These are phyloP conservation scores for Coemansia aciculifera DNA, from an alignment of 192 early-diverging fungal genomes.

Conservation along the genomic window DNA sequence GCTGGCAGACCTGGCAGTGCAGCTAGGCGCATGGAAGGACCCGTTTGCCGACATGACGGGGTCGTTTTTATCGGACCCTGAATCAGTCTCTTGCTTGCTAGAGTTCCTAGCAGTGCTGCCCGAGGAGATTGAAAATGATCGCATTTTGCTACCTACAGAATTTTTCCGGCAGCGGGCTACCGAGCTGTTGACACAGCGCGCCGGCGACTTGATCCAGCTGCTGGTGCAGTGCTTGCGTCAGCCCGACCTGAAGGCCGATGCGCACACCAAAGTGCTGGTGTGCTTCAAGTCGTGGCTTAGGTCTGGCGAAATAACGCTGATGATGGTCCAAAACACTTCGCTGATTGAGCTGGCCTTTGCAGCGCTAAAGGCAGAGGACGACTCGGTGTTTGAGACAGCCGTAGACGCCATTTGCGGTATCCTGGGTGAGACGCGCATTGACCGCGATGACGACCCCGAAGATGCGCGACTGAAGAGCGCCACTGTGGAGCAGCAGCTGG, in stretches of 20 bases:
- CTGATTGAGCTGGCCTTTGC: slow-evolving; percentile 73
- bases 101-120: slow-evolving; percentile 86
- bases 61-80: slow-evolving; percentile 63
- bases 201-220: slow-evolving; percentile 68
- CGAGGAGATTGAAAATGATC: slow-evolving; percentile 77
- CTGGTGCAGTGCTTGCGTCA: slow-evolving; percentile 70
- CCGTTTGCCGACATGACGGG: slow-evolving; percentile 74
- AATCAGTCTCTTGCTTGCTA: slow-evolving; percentile 66
- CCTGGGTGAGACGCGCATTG: slow-evolving; percentile 64
- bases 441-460: slow-evolving; percentile 51
- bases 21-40: slow-evolving; percentile 78
- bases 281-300: slow-evolving; percentile 86
- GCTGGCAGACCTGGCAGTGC: slow-evolving; percentile 82
- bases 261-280: slow-evolving; percentile 64
- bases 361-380: slow-evolving; percentile 62
- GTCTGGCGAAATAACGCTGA: slow-evolving; percentile 73
- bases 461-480: slow-evolving; percentile 59
- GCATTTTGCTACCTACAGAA: slow-evolving; percentile 62
- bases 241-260: slow-evolving; percentile 56
- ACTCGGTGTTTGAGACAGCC: slow-evolving; percentile 73
- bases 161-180: slow-evolving; percentile 61
- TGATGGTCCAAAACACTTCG: slow-evolving; percentile 62
- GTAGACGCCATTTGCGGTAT: slow-evolving; percentile 84
- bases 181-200: slow-evolving; percentile 65
- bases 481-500: slow-evolving; percentile 63